Evolutionary conservation across 2,329 filamentous ascomycete species (phyloP).

Genomic region (Hypoxylon sp.): DNA sequence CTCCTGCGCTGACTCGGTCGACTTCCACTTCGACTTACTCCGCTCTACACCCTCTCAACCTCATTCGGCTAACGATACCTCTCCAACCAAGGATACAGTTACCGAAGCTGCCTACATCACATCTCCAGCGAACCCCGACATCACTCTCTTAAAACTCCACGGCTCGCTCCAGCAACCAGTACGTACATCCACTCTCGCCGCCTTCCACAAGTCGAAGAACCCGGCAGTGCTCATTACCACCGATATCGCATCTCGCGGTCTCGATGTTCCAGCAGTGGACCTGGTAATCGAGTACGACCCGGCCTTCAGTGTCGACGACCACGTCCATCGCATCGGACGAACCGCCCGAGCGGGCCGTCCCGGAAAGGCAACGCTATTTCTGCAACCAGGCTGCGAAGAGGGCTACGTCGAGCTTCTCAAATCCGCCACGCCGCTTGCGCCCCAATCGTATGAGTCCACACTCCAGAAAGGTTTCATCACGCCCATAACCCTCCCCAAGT

Average conservation of each 20-base stretch:
- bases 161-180: slow-evolving; percentile 90
- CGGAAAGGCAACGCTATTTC: slow-evolving; percentile 88
- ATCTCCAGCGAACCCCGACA: slow-evolving; percentile 75
- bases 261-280: slow-evolving; percentile 95
- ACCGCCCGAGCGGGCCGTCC: slow-evolving; percentile 92
- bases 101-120: slow-evolving; percentile 78
- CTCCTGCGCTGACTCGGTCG: slow-evolving; percentile 95
- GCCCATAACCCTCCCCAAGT: slow-evolving; percentile 69
- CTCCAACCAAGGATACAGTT: slow-evolving; percentile 69
- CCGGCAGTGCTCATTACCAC: slow-evolving; percentile 91
- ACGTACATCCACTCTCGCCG: slow-evolving; percentile 85
- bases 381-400: slow-evolving; percentile 91
- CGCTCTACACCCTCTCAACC: slow-evolving; percentile 55
- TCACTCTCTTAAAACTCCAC: slow-evolving; percentile 88
- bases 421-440: slow-evolving; percentile 60
- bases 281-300: slow-evolving; percentile 97
- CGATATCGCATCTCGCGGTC: slow-evolving; percentile 93
- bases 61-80: slow-evolving; percentile 45
- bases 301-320: slow-evolving; percentile 91
- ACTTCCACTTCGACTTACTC: slow-evolving; percentile 93
- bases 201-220: slow-evolving; percentile 79
- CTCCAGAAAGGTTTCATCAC: slow-evolving; percentile 75
- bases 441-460: slow-evolving; percentile 66
- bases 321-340: slow-evolving; percentile 93
- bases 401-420: slow-evolving; percentile 84